These are phyloP conservation scores for Tarenaya hassleriana DNA, from an alignment of 345 rosid genomes.

Conservation along the genomic window DNA sequence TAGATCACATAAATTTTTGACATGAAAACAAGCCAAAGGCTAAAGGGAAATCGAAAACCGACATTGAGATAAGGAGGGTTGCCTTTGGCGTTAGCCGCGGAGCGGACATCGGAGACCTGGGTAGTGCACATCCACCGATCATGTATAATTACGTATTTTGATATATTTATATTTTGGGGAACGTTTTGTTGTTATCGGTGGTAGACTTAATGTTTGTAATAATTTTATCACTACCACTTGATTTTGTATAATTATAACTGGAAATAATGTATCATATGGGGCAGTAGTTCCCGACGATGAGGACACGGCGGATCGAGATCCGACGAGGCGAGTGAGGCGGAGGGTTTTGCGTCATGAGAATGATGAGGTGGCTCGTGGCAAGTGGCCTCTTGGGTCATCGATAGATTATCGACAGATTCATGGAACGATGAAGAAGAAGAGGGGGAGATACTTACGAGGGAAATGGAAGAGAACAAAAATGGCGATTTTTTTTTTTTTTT, in stretches of 20 bases:
- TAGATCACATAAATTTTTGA: not conserved
- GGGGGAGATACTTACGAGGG: not conserved
- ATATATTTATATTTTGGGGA: too few relatives aligned
- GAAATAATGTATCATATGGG: conserved; percentile 21
- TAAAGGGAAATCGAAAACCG: conserved; percentile 23
- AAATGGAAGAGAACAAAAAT: not conserved
- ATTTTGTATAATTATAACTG: too few relatives aligned
- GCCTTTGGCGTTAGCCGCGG: too few relatives aligned
- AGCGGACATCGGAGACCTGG: too few relatives aligned
- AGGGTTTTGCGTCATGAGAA: conserved; percentile 22
- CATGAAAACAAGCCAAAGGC: not conserved
- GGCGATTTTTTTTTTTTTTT: conserved; percentile 20
- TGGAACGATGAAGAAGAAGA: conserved; percentile 8
- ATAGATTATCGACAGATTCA: conserved; percentile 6
- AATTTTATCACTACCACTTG: too few relatives aligned
- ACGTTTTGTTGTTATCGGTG: too few relatives aligned
- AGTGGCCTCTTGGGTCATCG: conserved; percentile 26
- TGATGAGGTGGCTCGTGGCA: not conserved
- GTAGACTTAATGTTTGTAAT: too few relatives aligned
- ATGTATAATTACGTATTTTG: too few relatives aligned
- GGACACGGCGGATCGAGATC: conserved; percentile 35
- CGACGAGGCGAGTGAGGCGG: conserved; percentile 19
- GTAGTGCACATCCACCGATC: too few relatives aligned
- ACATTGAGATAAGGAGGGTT: conserved; percentile 93
- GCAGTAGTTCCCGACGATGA: conserved; percentile 85